Evolutionary conservation across 2,329 filamentous ascomycete genomes (phyloP).

Genomic region (Phialemoniopsis sp.): DNA sequence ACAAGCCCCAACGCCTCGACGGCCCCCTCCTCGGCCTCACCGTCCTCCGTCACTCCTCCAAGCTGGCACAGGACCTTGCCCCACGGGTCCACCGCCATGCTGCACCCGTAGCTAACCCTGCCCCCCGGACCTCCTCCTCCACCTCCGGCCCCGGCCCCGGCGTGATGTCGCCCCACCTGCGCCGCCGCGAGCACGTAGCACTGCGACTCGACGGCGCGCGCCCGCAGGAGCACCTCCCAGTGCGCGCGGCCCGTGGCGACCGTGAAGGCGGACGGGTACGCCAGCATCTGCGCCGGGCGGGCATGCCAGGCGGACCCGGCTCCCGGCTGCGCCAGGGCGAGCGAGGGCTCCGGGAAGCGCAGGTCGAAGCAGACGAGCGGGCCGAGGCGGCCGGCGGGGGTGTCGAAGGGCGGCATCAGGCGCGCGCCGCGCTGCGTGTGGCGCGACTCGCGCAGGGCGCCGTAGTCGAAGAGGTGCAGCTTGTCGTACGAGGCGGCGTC

Average conservation of each 20-base stretch:
- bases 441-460: conserved; percentile 35
- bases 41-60: conserved; percentile 44
- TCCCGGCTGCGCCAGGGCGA: conserved; percentile 54
- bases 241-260: conserved; percentile 80
- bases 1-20: conserved; percentile 49
- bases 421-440: conserved; percentile 19
- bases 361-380: conserved; percentile 88
- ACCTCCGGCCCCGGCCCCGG: not conserved
- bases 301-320: conserved; percentile 20
- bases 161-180: conserved; percentile 69
- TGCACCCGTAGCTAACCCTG: conserved; percentile 79
- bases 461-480: conserved; percentile 81
- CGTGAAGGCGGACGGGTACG: conserved; percentile 90
- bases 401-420: conserved; percentile 62
- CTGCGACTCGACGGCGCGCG: conserved; percentile 85
- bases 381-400: conserved; percentile 70
- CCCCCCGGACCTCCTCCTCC: conserved; percentile 3
- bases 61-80: conserved; percentile 67
- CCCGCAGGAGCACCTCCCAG: conserved; percentile 76
- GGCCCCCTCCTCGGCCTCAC: conserved; percentile 26
- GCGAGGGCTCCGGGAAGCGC: conserved; percentile 72
- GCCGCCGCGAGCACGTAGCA: conserved; percentile 84
- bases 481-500: conserved; percentile 67
- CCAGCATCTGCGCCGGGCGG: conserved; percentile 64
- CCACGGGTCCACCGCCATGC: conserved; percentile 85